Percentiles rank a stretch among this genome's conserved stretches.
phyloP scores from a whole-genome alignment of 371 early-diverging fungal genomes.

The Mucor ambiguus region DNA sequence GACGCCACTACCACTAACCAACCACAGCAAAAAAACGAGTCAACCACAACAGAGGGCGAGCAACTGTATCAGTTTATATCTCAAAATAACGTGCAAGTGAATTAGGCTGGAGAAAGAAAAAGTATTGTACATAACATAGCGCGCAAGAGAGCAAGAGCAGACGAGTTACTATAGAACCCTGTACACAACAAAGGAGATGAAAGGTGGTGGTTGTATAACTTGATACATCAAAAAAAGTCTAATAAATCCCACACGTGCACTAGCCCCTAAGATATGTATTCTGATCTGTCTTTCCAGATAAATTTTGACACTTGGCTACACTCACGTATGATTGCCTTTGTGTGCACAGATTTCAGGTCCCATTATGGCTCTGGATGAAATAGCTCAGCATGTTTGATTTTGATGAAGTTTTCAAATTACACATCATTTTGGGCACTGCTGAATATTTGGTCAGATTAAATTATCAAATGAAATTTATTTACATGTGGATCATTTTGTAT shows the following conservation, averaged over 20 bases:
- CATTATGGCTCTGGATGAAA: too few species aligned
- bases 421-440: background rate
- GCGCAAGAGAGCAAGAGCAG: background rate
- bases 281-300: background rate
- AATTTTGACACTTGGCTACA: background rate
- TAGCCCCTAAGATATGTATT: background rate
- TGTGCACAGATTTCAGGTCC: too few species aligned
- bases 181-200: background rate
- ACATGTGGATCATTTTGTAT: background rate
- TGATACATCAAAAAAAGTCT: background rate
- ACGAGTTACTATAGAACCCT: background rate
- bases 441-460: background rate
- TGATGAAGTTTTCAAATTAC: too few species aligned
- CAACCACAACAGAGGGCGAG: background rate
- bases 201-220: background rate
- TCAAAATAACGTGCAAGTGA: constrained; percentile 2
- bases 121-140: background rate
- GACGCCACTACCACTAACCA: background rate
- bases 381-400: too few species aligned
- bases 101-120: background rate
- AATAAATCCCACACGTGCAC: background rate
- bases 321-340: background rate
- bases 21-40: background rate
- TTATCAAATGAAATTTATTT: background rate
- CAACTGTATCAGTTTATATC: constrained; percentile 1